These are phyloP conservation scores for Peribolospora baueri DNA, from an alignment of 768 basidiomycete species.

Conservation along the genomic window DNA sequence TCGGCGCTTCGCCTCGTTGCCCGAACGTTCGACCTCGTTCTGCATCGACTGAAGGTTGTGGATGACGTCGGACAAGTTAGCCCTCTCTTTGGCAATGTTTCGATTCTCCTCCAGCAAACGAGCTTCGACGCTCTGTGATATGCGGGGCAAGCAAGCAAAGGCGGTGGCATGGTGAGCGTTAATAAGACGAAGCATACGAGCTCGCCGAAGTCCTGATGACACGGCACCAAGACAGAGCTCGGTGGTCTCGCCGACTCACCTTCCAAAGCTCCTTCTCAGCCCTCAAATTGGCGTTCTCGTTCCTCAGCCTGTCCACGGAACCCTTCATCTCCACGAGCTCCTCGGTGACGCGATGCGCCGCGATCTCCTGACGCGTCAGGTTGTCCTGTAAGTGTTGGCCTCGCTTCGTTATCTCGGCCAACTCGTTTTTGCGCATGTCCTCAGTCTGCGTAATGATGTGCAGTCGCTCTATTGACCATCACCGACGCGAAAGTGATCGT, in stretches of 20 bases:
- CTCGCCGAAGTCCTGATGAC: neutral
- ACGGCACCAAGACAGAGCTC: neutral
- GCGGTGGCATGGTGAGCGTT: neutral
- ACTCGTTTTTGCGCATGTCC: constrained; percentile 34
- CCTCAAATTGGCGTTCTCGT: constrained; percentile 62
- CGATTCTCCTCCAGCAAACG: constrained; percentile 72
- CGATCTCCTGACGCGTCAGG: constrained; percentile 48
- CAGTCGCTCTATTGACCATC: constrained; percentile 15
- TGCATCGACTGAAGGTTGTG: constrained; percentile 75
- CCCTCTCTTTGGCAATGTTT: constrained; percentile 49
- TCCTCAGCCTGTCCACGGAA: constrained; percentile 27
- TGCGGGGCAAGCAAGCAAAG: neutral
- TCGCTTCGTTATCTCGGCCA: constrained; percentile 41
- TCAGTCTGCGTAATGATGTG: constrained; percentile 37
- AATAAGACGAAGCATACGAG: neutral
- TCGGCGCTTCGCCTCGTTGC: constrained; percentile 55
- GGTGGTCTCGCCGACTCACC: constrained; percentile 23
- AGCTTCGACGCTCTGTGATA: constrained; percentile 40
- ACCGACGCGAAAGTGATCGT: too few species aligned
- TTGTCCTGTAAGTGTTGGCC: constrained; percentile 51
- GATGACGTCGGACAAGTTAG: constrained; percentile 68
- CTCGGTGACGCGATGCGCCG: constrained; percentile 33
- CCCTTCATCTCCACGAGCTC: constrained; percentile 11
- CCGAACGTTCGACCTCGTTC: constrained; percentile 56
- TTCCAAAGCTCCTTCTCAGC: constrained; percentile 90